Evolutionary conservation across 331 rosid genomes (phyloP).

Genomic region (Erythrophleum ivorense): DNA sequence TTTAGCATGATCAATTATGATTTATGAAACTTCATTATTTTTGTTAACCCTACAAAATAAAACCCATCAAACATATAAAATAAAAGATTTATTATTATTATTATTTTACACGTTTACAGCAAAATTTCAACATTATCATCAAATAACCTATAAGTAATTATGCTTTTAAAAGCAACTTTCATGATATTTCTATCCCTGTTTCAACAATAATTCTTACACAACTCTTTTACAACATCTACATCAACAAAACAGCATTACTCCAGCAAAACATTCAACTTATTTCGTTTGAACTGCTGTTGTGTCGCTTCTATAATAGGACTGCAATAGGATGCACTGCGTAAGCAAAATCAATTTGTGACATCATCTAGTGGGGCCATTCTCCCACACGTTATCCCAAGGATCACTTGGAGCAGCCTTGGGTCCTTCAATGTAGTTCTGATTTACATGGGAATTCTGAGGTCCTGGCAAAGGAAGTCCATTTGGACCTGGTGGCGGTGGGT

Average conservation of each 20-base stretch:
- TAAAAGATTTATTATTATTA: too few species aligned
- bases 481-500: slow-evolving; percentile 53
- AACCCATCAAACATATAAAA: neutral
- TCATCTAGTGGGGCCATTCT: slow-evolving; percentile 49
- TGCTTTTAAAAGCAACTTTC: neutral
- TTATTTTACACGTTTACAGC: neutral
- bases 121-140: neutral
- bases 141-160: neutral
- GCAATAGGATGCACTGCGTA: slow-evolving; percentile 30
- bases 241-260: neutral
- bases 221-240: neutral
- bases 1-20: too few species aligned
- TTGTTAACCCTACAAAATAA: neutral
- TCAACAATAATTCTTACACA: neutral
- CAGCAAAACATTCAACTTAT: slow-evolving; percentile 34
- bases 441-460: slow-evolving; percentile 30
- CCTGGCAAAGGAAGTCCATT: slow-evolving; percentile 59
- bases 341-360: slow-evolving; percentile 28
- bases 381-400: slow-evolving; percentile 95
- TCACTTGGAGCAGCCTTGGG: slow-evolving; percentile 72
- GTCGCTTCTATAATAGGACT: slow-evolving; percentile 40
- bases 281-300: slow-evolving; percentile 26
- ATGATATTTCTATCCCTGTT: neutral
- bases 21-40: too few species aligned
- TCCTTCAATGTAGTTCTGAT: slow-evolving; percentile 67